A percentile compares a stretch with the other conserved stretches of the same genome.
phyloP scores from a whole-genome alignment of 441 rosid species.

The Oxalis stricta region DNA sequence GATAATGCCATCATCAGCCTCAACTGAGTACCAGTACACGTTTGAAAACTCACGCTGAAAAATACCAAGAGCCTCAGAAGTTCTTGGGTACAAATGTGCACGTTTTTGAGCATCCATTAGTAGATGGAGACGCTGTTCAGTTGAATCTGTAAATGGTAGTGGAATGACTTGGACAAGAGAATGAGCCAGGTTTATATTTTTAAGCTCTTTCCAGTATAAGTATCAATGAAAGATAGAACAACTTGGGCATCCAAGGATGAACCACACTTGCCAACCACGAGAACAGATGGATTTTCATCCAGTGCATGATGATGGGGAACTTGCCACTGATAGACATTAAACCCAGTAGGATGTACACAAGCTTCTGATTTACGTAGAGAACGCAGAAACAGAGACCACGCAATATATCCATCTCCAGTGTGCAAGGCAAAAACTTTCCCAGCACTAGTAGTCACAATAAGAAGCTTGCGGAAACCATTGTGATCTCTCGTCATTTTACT shows the following conservation, averaged over 20 bases:
- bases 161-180: slow-evolving; percentile 73
- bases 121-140: slow-evolving; percentile 84
- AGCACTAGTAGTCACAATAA: slow-evolving; percentile 72
- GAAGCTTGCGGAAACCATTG: slow-evolving; percentile 91
- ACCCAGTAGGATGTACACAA: slow-evolving; percentile 45
- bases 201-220: slow-evolving; percentile 76
- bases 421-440: slow-evolving; percentile 90
- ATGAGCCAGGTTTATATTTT: slow-evolving; percentile 46
- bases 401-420: slow-evolving; percentile 90
- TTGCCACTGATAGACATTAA: slow-evolving; percentile 81
- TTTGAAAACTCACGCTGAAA: slow-evolving; percentile 61
- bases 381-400: slow-evolving; percentile 70
- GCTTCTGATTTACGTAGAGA: slow-evolving; percentile 50
- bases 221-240: slow-evolving; percentile 72
- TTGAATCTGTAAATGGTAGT: slow-evolving; percentile 75
- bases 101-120: slow-evolving; percentile 48
- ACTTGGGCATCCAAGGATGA: slow-evolving; percentile 46
- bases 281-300: slow-evolving; percentile 91
- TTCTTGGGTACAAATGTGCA: slow-evolving; percentile 81
- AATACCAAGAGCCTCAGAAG: slow-evolving; percentile 54
- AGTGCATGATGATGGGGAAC: slow-evolving; percentile 96
- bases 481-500: slow-evolving; percentile 96
- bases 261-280: slow-evolving; percentile 76
- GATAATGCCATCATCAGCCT: slow-evolving; percentile 50
- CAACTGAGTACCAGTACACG: slow-evolving; percentile 85